Evolutionary conservation across 371 early-diverging fungal genomes (phyloP).

Genomic region (Mortierella polycephala): DNA sequence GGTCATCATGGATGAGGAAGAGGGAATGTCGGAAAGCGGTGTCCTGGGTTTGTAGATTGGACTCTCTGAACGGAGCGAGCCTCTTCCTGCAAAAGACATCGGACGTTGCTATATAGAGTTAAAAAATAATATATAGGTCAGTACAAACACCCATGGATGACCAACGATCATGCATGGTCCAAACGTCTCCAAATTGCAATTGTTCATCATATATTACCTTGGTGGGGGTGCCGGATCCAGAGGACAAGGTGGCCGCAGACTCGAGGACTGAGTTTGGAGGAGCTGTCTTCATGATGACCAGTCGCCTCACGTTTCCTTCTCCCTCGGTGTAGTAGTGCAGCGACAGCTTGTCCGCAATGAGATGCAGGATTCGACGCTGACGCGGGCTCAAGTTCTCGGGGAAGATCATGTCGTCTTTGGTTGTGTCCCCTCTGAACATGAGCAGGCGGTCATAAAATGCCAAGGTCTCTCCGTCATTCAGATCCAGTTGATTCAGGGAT

Average conservation of each 20-base stretch:
- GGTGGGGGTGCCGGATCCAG: slow-evolving; percentile 13
- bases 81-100: slow-evolving; percentile 51
- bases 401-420: slow-evolving; percentile 67
- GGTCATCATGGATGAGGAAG: slow-evolving; percentile 15
- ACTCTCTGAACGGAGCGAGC: slow-evolving; percentile 43
- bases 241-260: background rate
- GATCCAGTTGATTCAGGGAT: slow-evolving; percentile 62
- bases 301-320: slow-evolving; percentile 54
- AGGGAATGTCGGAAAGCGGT: slow-evolving; percentile 35
- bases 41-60: slow-evolving; percentile 34
- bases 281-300: slow-evolving; percentile 44
- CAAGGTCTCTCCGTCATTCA: slow-evolving; percentile 75
- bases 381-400: slow-evolving; percentile 59
- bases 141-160: background rate
- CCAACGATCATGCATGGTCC: too few species aligned
- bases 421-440: slow-evolving; percentile 74
- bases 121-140: background rate
- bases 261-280: slow-evolving; percentile 24
- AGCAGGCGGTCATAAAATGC: slow-evolving; percentile 74
- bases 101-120: slow-evolving; percentile 24
- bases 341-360: slow-evolving; percentile 66
- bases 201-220: slow-evolving; percentile 13
- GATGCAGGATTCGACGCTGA: slow-evolving; percentile 64
- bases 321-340: slow-evolving; percentile 66
- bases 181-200: too few species aligned